Conservation (phyloP, 805 yeast genomes). For the Candida silvatica region DNA sequence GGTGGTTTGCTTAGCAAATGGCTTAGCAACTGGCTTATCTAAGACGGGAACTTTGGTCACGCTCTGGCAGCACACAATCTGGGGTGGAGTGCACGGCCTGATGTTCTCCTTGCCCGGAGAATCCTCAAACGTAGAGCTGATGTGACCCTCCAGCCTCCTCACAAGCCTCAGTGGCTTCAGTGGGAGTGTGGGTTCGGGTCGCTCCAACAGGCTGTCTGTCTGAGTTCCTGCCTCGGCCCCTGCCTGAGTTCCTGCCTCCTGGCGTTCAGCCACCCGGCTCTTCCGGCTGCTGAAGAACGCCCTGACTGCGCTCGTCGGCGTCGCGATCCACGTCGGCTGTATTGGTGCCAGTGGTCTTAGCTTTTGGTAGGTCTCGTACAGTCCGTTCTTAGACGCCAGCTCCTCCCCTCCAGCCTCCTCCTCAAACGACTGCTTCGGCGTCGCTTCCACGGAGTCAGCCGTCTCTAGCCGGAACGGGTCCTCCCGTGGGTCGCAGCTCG, state of each 20-base stretch:
- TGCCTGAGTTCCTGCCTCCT: not conserved
- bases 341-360: slow-evolving; percentile 14
- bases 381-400: not conserved
- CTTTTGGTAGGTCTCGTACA: slow-evolving; percentile 1
- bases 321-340: slow-evolving; percentile 10
- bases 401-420: not conserved
- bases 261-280: slow-evolving; percentile 7
- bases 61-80: too few relatives aligned
- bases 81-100: not conserved
- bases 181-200: too few relatives aligned
- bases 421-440: too few relatives aligned
- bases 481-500: not conserved
- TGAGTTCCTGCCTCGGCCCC: not conserved
- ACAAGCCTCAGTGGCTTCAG: not conserved
- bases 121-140: too few relatives aligned
- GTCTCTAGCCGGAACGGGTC: not conserved
- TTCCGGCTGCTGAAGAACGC: slow-evolving; percentile 13
- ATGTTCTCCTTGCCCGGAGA: not conserved
- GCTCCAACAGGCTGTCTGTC: not conserved
- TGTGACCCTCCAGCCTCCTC: not conserved
- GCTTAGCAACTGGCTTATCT: not conserved
- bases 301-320: slow-evolving; percentile 12
- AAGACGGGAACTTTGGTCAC: not conserved
- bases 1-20: too few relatives aligned
- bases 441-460: too few relatives aligned